These are phyloP conservation scores for Yamadazyma epiphylla DNA, from an alignment of 1,139 yeast species.

Conservation along the genomic window DNA sequence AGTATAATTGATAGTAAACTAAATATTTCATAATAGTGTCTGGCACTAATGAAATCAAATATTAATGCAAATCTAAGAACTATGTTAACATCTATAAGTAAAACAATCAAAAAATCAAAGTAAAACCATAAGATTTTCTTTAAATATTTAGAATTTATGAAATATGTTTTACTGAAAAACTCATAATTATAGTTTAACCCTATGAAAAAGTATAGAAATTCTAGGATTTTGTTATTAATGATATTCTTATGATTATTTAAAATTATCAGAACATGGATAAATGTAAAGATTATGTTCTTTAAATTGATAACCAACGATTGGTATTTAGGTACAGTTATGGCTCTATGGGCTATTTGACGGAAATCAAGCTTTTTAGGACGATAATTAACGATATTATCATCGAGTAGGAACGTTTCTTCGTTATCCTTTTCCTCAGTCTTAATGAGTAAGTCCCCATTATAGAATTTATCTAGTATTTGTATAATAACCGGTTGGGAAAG, in stretches of 20 bases:
- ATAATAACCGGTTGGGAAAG: constrained; percentile 55
- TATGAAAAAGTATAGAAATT: constrained; percentile 29
- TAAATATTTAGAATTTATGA: constrained; percentile 39
- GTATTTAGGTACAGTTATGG: constrained; percentile 40
- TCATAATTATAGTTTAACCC: constrained; percentile 38
- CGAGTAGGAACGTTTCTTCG: constrained; percentile 23
- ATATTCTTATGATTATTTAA: constrained; percentile 19
- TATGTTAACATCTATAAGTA: constrained; percentile 29
- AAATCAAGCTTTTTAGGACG: constrained; percentile 28
- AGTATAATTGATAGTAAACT: constrained; percentile 50
- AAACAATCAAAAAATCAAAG: constrained; percentile 31
- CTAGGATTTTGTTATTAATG: constrained; percentile 12
- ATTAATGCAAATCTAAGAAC: constrained; percentile 17
- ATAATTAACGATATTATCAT: constrained; percentile 31
- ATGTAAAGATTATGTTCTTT: constrained; percentile 29
- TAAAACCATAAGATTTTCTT: constrained; percentile 41
- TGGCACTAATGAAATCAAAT: constrained; percentile 9
- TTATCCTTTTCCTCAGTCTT: constrained; percentile 23
- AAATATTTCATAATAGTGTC: constrained; percentile 28
- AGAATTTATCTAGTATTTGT: constrained; percentile 47
- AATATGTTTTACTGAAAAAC: constrained; percentile 33
- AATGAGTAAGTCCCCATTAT: constrained; percentile 47
- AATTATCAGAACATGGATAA: constrained; percentile 30
- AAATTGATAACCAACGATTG: constrained; percentile 40
- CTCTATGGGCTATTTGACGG: constrained; percentile 24